Evolutionary conservation across 306 rosid species (phyloP).

Genomic region (Sesbania bispinosa): DNA sequence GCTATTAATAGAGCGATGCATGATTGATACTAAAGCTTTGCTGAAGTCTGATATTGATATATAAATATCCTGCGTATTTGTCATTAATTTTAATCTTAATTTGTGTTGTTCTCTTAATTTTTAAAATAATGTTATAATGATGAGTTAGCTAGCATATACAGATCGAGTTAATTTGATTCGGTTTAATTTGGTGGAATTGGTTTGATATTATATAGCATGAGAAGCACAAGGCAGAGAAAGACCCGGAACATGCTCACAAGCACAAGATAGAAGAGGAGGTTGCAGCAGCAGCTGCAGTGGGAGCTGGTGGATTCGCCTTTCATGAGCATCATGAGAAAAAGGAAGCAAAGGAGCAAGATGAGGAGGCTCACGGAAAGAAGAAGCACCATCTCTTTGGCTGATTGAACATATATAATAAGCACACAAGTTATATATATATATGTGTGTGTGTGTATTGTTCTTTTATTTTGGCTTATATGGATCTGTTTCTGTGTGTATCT

Average conservation of each 20-base stretch:
- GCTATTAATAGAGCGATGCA: too few species aligned
- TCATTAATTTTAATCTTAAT: too few species aligned
- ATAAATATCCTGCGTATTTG: too few species aligned
- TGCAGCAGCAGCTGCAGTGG: constrained; percentile 58
- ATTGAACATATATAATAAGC: background rate
- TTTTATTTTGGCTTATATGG: background rate
- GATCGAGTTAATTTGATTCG: too few species aligned
- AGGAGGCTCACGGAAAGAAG: constrained; percentile 66
- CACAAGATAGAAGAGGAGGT: constrained; percentile 82
- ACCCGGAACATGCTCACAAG: constrained; percentile 60
- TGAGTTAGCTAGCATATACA: too few species aligned
- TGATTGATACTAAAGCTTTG: too few species aligned
- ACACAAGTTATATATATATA: background rate
- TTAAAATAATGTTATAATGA: too few species aligned
- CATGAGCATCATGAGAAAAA: constrained; percentile 75
- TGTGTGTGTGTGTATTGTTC: too few species aligned
- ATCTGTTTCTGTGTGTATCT: background rate
- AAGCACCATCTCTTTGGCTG: constrained; percentile 56
- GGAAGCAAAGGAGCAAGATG: constrained; percentile 52
- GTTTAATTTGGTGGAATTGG: background rate
- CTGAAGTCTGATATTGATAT: too few species aligned
- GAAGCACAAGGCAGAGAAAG: constrained; percentile 58
- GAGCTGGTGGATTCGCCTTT: constrained; percentile 66
- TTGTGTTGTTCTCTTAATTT: too few species aligned
- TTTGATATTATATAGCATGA: constrained; percentile 46